Evolutionary conservation across 768 basidiomycete species (phyloP).

Genomic region (Russula earlei): DNA sequence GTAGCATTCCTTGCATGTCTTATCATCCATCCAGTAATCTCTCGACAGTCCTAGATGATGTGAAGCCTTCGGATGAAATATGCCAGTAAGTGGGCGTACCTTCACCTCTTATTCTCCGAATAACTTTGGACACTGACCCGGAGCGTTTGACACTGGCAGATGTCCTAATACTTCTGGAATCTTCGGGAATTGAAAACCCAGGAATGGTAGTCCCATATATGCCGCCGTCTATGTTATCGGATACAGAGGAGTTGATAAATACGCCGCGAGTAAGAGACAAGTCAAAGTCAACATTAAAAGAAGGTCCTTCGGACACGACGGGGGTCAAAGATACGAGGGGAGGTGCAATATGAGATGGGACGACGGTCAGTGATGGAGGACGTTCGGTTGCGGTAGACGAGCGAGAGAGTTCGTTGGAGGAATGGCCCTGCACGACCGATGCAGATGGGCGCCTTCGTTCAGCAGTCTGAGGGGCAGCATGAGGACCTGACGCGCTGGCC

Average conservation of each 20-base stretch:
- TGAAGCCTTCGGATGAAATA: background rate
- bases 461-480: constrained; percentile 24
- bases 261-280: constrained; percentile 45
- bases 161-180: constrained; percentile 79
- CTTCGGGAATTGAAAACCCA: constrained; percentile 87
- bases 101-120: constrained; percentile 84
- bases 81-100: constrained; percentile 35
- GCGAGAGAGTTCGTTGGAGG: constrained; percentile 40
- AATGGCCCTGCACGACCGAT: constrained; percentile 33
- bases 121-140: constrained; percentile 84
- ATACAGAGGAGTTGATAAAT: constrained; percentile 40
- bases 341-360: constrained; percentile 53
- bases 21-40: constrained; percentile 99
- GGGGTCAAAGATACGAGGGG: constrained; percentile 81
- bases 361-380: constrained; percentile 45
- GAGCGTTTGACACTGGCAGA: constrained; percentile 60
- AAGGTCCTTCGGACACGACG: constrained; percentile 69
- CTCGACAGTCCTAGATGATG: constrained; percentile 59
- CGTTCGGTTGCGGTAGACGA: constrained; percentile 50
- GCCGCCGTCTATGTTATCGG: constrained; percentile 47
- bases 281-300: constrained; percentile 58
- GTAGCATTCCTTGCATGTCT: constrained; percentile 90
- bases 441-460: constrained; percentile 58
- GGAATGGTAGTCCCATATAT: constrained; percentile 73
- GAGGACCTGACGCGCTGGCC: constrained; percentile 21